These are phyloP conservation scores for Solanum gracilifrons DNA, from an alignment of 257 asterid genomes.

Conservation along the genomic window DNA sequence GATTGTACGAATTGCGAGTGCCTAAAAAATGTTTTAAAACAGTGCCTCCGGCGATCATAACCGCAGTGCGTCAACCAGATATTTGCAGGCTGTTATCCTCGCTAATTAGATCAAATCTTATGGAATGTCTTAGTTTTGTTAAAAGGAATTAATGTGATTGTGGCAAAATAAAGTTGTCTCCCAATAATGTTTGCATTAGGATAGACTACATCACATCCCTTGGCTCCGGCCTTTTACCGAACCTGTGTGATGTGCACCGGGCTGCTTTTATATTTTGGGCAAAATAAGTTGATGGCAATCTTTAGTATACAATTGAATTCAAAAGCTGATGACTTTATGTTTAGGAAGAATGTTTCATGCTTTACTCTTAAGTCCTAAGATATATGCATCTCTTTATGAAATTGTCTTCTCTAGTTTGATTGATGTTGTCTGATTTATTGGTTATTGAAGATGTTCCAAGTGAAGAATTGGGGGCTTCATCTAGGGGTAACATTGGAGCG, in stretches of 20 bases:
- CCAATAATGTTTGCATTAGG: background rate
- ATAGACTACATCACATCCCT: background rate
- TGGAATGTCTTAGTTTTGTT: background rate
- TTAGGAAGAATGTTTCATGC: background rate
- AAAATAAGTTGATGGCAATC: background rate
- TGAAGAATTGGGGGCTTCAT: conserved; percentile 36
- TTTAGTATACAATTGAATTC: background rate
- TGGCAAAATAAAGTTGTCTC: background rate
- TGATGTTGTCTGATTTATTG: background rate
- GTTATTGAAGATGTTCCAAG: conserved; percentile 32
- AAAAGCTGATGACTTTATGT: background rate
- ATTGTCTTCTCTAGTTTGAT: background rate
- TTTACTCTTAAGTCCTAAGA: background rate
- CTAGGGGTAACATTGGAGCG: conserved; percentile 44
- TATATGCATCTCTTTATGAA: background rate
- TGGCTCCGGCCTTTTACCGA: background rate
- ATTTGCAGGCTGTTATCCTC: background rate
- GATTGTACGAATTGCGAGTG: background rate
- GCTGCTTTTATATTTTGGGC: background rate
- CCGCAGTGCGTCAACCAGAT: background rate
- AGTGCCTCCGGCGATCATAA: background rate
- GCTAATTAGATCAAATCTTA: background rate
- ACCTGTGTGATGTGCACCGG: background rate
- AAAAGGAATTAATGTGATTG: background rate
- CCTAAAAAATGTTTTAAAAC: background rate